phyloP scores from a whole-genome alignment of 345 rosid genomes.

The Gossypium herbaceum region DNA sequence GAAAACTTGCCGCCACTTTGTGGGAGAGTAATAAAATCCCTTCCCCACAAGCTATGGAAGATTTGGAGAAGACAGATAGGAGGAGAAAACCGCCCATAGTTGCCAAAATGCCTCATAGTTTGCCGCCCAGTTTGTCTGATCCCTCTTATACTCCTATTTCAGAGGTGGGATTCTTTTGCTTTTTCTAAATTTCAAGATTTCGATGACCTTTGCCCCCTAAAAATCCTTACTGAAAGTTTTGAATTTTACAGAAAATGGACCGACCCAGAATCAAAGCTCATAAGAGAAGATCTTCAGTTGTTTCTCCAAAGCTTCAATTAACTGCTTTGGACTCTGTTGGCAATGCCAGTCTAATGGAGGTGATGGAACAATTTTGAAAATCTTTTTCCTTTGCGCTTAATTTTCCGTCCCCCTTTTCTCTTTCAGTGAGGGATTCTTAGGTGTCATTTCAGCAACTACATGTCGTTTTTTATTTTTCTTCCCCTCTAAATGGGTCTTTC shows the following conservation, averaged over 20 bases:
- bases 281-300: conserved; percentile 36
- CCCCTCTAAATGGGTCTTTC: neutral
- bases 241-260: conserved; percentile 40
- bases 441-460: neutral
- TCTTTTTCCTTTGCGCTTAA: neutral
- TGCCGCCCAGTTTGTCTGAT: conserved; percentile 49
- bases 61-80: conserved; percentile 36
- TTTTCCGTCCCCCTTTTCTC: neutral
- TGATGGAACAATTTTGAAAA: conserved; percentile 6
- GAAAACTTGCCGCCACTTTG: conserved; percentile 83
- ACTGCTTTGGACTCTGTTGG: conserved; percentile 36
- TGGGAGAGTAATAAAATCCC: conserved; percentile 74
- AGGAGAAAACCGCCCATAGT: conserved; percentile 29
- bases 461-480: conserved; percentile 1
- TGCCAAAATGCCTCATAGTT: conserved; percentile 22
- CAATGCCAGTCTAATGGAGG: conserved; percentile 47
- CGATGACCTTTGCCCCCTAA: neutral
- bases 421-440: too few relatives aligned
- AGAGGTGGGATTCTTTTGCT: conserved; percentile 36
- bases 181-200: conserved; percentile 4
- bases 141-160: conserved; percentile 47
- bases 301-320: conserved; percentile 34
- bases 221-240: neutral
- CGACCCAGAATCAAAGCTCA: conserved; percentile 30
- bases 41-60: conserved; percentile 28